These are phyloP conservation scores for Mycogone perniciosa DNA, from an alignment of 2,329 filamentous ascomycete species.

Conservation along the genomic window DNA sequence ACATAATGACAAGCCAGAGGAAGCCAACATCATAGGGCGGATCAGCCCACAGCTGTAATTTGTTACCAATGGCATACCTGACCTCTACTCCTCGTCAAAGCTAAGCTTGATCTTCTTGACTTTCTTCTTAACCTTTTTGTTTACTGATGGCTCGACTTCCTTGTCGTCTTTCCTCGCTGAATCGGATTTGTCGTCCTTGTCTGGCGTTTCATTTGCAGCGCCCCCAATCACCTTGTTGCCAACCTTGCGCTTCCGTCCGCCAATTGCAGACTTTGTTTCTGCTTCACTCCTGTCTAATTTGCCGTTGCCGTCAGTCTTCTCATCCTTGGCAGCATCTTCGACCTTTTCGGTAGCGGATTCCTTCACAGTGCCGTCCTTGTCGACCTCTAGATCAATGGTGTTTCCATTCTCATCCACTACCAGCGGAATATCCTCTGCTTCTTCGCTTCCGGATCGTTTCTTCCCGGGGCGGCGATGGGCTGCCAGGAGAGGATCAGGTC, in stretches of 20 bases:
- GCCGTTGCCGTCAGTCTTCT: slow-evolving; percentile 30
- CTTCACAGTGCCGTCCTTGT: slow-evolving; percentile 38
- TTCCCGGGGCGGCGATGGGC: slow-evolving; percentile 43
- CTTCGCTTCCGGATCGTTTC: slow-evolving; percentile 56
- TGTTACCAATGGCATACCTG: slow-evolving; percentile 6
- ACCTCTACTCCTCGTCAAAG: slow-evolving; percentile 55
- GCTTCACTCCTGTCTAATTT: slow-evolving; percentile 19
- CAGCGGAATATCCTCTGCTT: slow-evolving; percentile 70
- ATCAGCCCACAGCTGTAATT: too few species aligned
- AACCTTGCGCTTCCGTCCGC: slow-evolving; percentile 49
- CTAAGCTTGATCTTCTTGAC: slow-evolving; percentile 62
- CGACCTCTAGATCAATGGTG: slow-evolving; percentile 46
- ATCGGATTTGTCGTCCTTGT: slow-evolving; percentile 11
- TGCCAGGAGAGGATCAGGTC: slow-evolving; percentile 48
- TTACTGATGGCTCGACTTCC: slow-evolving; percentile 20
- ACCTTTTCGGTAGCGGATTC: slow-evolving; percentile 22
- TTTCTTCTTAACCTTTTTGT: slow-evolving; percentile 43
- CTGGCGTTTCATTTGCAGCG: slow-evolving; percentile 22
- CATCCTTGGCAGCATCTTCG: slow-evolving; percentile 17
- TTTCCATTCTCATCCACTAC: slow-evolving; percentile 69
- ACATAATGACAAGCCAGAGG: background rate
- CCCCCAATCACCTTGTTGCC: slow-evolving; percentile 31
- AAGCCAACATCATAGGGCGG: background rate
- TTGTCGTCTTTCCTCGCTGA: slow-evolving; percentile 12
- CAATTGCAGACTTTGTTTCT: slow-evolving; percentile 25